phyloP scores from a whole-genome alignment of 2,329 filamentous ascomycete genomes.

The Calycina herbarum region DNA sequence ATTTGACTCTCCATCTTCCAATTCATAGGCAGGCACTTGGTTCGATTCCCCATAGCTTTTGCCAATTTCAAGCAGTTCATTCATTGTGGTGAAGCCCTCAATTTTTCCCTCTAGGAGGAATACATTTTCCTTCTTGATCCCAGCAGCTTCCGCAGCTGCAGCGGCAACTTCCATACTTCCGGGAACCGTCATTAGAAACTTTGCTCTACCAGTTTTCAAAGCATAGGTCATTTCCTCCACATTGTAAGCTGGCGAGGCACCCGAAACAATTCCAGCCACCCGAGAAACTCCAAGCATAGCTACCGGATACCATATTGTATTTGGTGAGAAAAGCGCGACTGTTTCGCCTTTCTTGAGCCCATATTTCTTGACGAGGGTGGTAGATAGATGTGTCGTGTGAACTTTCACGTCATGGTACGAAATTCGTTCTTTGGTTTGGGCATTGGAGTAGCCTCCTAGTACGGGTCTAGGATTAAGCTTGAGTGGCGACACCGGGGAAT shows the following conservation, averaged over 20 bases:
- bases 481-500: conserved; percentile 51
- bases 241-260: conserved; percentile 65
- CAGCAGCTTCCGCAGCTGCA: conserved; percentile 53
- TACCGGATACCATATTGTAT: conserved; percentile 67
- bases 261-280: conserved; percentile 56
- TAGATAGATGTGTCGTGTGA: conserved; percentile 58
- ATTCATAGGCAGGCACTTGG: conserved; percentile 49
- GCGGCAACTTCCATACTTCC: conserved; percentile 55
- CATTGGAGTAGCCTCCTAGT: conserved; percentile 51
- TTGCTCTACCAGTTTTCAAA: conserved; percentile 56
- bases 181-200: conserved; percentile 57
- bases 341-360: conserved; percentile 55
- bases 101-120: conserved; percentile 57
- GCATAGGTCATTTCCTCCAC: conserved; percentile 69
- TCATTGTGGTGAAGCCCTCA: conserved; percentile 50
- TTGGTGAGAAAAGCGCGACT: conserved; percentile 61
- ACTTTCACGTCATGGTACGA: conserved; percentile 58
- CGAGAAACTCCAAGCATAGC: conserved; percentile 58
- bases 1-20: conserved; percentile 55
- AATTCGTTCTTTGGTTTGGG: conserved; percentile 56
- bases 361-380: conserved; percentile 56
- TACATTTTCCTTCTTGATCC: conserved; percentile 51
- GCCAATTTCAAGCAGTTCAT: conserved; percentile 40
- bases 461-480: conserved; percentile 30
- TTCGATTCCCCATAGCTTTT: conserved; percentile 40